phyloP scores from a whole-genome alignment of 2,329 filamentous ascomycete species.

The Scedosporium minutisporum region DNA sequence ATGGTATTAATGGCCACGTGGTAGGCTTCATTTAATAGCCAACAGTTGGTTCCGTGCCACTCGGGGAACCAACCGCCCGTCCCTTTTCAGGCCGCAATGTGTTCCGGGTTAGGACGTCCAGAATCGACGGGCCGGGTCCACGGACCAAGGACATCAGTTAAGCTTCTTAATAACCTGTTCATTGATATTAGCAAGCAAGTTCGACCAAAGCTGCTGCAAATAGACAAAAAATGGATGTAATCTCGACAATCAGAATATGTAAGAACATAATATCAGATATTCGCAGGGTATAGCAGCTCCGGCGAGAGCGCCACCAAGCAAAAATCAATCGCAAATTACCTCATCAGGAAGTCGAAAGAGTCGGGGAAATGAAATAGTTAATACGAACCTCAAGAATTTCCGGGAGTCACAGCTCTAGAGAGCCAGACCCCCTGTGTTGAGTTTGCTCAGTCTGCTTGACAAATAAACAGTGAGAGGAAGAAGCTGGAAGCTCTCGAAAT shows the following conservation, averaged over 20 bases:
- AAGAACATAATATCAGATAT: constrained; percentile 87
- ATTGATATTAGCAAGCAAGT: constrained; percentile 15
- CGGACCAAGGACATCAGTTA: no score
- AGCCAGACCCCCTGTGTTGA: background rate
- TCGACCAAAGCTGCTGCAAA: background rate
- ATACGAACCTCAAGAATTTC: constrained; percentile 15
- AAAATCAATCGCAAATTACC: constrained; percentile 99
- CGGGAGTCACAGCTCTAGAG: background rate
- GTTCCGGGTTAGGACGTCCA: no score
- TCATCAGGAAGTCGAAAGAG: constrained; percentile 56
- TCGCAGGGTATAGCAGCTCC: constrained; percentile 71
- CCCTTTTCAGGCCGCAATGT: no score
- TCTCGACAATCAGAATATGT: constrained; percentile 79
- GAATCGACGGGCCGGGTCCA: no score
- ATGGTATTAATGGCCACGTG: no score
- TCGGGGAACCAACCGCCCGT: no score
- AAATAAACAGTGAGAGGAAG: background rate
- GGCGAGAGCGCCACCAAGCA: constrained; percentile 76
- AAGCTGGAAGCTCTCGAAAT: background rate
- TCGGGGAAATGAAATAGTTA: constrained; percentile 7
- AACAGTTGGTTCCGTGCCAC: no score
- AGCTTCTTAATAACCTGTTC: no score
- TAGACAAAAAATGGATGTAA: background rate
- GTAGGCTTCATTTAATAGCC: no score
- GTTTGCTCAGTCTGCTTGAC: background rate